Evolutionary conservation across 78 protist species (phyloP), one percentile per base, ranked within the genome.

Genomic region (Monosiga brevicollis): DNA sequence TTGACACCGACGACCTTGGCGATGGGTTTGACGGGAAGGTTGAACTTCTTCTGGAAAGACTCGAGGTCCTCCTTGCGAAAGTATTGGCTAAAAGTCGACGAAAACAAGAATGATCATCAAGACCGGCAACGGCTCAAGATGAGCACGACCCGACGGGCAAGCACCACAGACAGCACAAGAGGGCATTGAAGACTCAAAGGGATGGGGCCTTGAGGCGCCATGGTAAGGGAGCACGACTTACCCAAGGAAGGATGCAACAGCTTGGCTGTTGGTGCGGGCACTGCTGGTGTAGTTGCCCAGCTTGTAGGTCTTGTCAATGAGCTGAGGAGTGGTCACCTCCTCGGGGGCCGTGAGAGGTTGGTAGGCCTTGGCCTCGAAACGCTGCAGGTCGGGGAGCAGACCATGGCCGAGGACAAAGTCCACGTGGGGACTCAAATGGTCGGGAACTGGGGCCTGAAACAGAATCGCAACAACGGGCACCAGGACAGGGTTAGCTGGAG

Each of bases 181-280:
- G n/a, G n/a, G n/a, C n/a, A n/a, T n/a, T n/a, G n/a, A n/a, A n/a
- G n/a, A n/a, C n/a, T n/a, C n/a, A n/a, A n/a, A n/a, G n/a, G n/a
- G n/a, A n/a, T n/a, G n/a, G n/a, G n/a, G n/a, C n/a, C n/a, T n/a
- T n/a, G n/a, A n/a, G n/a, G n/a, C n/a, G n/a, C n/a, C n/a, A n/a
- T n/a, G n/a, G n/a, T n/a, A n/a, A 72, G 23, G 1, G 22, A 29
- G 1, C 1, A 6, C 36, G 40, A 76, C 80, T 15, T 40, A 41
- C 80, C 11, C 24, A 71, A 77, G 81, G 81, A 77, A 77, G 20
- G 81, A 37, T 23, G 81, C 81, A 29, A 77, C 71, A 6, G 81
- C 81, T 22, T 77, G 81, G 35, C 41, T 22, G 37, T 11, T 24
- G 37, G 15, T 42, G 71, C 42, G 72, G 24, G 40, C 42, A 15